Evolutionary conservation across 352 stramenopile species (phyloP), one percentile per base, ranked within the genome.

Genomic region (Phytopythium ostracodes): DNA sequence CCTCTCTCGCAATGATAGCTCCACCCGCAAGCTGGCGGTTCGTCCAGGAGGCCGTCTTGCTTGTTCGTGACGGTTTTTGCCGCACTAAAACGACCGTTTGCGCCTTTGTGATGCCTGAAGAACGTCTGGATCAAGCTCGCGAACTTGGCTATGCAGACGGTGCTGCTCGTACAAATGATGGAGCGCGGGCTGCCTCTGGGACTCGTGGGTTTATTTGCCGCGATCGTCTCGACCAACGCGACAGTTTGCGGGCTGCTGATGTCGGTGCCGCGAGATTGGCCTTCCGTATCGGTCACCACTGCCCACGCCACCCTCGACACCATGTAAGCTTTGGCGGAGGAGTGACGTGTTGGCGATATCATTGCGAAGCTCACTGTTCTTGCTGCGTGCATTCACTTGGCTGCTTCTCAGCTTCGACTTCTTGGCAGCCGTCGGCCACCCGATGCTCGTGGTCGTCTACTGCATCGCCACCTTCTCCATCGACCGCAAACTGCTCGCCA

Each of bases 381-480:
- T 33, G n/a, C 33, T 31, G 27, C n/a, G 46, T 50, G 46, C 12
- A n/a, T 55, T 50, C 22, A 6, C 24, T 53, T 27, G 18, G 24
- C 33, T 56, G 25, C 0, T 50, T 9, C 8, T 3, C 18, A 78
- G 67, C 4, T 73, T 73, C 35, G 66, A 72, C 29, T 60, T 76
- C 27, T 33, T 75, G 15, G 59, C 74, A 9, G 63, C 65, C 1
- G 33, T 76, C 15, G 63, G 33, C n/a, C 75, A 70, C 52, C 72
- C 68, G 4, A 60, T 73, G 22, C 15, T 72, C 44, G 52, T 67
- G 12, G 47, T 76, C 4, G 25, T 33, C 15, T 72, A 73, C 36
- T 72, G 65, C n/a, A 38, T 76, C 42, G 58, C 56, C 1, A 60
- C 50, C 0, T 76, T 79, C 42, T 60, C 53, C n/a, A 69, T 79